Conservation (phyloP, 345 rosid species). For the Gynandropsis gynandra region DNA sequence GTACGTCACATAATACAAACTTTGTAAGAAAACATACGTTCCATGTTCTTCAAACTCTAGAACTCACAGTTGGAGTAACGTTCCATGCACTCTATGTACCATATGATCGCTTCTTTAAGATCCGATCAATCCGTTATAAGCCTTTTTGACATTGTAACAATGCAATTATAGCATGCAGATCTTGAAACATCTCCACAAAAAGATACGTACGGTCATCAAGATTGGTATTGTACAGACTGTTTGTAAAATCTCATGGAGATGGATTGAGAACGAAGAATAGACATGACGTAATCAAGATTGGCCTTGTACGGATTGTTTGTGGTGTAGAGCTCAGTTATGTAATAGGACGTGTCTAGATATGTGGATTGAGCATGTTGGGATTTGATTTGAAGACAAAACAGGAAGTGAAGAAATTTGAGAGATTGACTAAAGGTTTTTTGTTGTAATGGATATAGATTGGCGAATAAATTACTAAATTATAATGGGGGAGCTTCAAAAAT, state of each 20-base stretch:
- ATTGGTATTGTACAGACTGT: not conserved
- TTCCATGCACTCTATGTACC: not conserved
- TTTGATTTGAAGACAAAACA: constrained; percentile 1
- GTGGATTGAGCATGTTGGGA: constrained; percentile 5
- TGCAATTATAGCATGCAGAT: not conserved
- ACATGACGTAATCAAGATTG: not conserved
- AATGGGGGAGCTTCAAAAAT: too few relatives aligned
- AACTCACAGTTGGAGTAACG: not conserved
- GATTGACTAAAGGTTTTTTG: too few relatives aligned
- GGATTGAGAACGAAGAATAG: constrained; percentile 2
- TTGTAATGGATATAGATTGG: too few relatives aligned
- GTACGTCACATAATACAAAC: not conserved
- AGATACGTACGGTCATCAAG: not conserved
- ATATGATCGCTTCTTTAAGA: constrained; percentile 5
- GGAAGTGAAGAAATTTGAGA: not conserved
- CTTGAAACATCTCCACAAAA: constrained; percentile 5
- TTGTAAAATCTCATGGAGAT: not conserved
- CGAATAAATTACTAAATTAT: too few relatives aligned
- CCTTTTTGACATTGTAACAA: constrained; percentile 2
- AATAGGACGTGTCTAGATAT: not conserved
- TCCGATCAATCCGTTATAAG: not conserved
- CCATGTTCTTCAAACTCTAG: not conserved
- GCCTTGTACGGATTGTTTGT: not conserved
- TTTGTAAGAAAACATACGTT: constrained; percentile 3
- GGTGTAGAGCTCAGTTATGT: not conserved